Evolutionary conservation across 2,329 filamentous ascomycete genomes (phyloP).

Genomic region (Epichloe festucae): DNA sequence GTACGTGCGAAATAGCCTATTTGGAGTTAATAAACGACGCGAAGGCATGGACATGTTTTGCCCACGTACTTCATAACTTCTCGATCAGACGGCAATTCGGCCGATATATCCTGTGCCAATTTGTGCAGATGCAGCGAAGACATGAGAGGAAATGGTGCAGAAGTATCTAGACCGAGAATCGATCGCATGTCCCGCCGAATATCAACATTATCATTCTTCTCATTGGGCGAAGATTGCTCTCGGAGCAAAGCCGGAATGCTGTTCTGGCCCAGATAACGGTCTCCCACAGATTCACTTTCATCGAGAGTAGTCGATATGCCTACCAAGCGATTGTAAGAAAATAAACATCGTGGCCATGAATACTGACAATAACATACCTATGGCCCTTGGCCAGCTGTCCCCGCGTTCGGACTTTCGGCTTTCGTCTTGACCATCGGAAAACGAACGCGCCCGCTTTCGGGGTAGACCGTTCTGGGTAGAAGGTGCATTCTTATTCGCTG

Average conservation of each 20-base stretch:
- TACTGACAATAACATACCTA: slow-evolving; percentile 18
- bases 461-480: slow-evolving; percentile 11
- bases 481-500: slow-evolving; percentile 22
- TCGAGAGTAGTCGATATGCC: slow-evolving; percentile 27
- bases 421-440: slow-evolving; percentile 19
- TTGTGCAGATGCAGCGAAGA: slow-evolving; percentile 47
- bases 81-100: slow-evolving; percentile 49
- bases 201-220: slow-evolving; percentile 38
- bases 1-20: slow-evolving; percentile 50
- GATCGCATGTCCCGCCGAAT: slow-evolving; percentile 54
- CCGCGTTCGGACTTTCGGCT: slow-evolving; percentile 23
- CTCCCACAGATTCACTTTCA: slow-evolving; percentile 42
- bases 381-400: slow-evolving; percentile 29
- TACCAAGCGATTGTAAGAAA: slow-evolving; percentile 7
- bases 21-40: slow-evolving; percentile 5
- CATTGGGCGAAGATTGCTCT: slow-evolving; percentile 43
- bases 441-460: slow-evolving; percentile 23
- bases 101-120: slow-evolving; percentile 46
- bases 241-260: slow-evolving; percentile 53
- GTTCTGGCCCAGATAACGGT: slow-evolving; percentile 53
- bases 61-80: slow-evolving; percentile 52
- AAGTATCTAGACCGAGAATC: slow-evolving; percentile 52
- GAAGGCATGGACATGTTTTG: neutral
- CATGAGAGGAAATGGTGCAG: slow-evolving; percentile 55
- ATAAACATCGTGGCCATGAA: neutral